Percentiles rank a stretch among this genome's conserved stretches.
Evolutionary conservation across 2,329 filamentous ascomycete species (phyloP).

Genomic region (Monosporascus sp.): DNA sequence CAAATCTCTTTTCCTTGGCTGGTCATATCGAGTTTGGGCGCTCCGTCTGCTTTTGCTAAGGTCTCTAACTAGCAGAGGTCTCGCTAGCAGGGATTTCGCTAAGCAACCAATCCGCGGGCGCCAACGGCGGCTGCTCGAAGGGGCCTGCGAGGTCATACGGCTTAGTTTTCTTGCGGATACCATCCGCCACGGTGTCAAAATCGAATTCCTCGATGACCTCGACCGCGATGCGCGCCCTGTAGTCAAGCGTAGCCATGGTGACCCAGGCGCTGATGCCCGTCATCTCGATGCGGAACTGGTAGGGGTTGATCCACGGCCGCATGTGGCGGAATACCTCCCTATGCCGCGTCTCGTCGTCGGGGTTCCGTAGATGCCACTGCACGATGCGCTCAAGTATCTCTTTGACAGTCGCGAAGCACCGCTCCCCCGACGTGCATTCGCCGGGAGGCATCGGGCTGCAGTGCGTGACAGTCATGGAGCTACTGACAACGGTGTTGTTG

Average conservation of each 20-base stretch:
- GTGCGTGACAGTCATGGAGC: not conserved
- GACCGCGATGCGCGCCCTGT: constrained; percentile 20
- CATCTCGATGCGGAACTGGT: constrained; percentile 21
- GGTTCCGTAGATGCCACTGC: not conserved
- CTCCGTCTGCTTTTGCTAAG: not conserved
- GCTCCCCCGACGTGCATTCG: constrained; percentile 22
- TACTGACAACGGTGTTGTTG: not conserved
- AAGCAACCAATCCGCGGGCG: constrained; percentile 1
- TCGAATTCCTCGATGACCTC: constrained; percentile 12
- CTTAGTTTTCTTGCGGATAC: constrained; percentile 5
- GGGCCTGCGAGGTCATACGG: constrained; percentile 16
- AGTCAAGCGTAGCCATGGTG: constrained; percentile 20
- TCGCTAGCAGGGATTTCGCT: not conserved
- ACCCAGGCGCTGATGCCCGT: constrained; percentile 23
- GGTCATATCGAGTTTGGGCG: too few species aligned
- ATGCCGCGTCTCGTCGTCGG: too few species aligned
- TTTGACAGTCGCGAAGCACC: constrained; percentile 20
- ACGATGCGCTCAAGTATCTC: constrained; percentile 8
- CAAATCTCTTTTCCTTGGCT: too few species aligned
- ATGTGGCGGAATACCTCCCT: constrained; percentile 4
- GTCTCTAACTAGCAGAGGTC: not conserved
- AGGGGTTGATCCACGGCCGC: constrained; percentile 19
- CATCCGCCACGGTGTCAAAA: constrained; percentile 13
- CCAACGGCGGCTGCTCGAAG: not conserved
- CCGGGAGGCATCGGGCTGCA: constrained; percentile 16